phyloP scores from a whole-genome alignment of 208 protist species.

The Leptomonas seymouri region DNA sequence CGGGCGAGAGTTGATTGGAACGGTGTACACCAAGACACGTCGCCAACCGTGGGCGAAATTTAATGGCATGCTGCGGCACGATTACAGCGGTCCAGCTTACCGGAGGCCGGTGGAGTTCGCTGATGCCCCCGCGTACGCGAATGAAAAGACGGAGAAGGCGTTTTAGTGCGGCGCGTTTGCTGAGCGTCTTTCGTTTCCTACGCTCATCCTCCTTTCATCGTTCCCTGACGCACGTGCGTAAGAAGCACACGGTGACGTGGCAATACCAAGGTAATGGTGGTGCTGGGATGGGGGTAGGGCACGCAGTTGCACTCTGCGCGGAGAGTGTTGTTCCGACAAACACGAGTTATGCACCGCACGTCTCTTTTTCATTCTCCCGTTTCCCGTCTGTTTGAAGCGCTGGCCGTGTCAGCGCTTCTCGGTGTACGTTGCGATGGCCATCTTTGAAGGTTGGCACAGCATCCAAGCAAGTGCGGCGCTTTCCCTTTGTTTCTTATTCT shows the following conservation, averaged over 20 bases:
- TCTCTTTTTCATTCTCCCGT: not conserved
- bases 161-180: slow-evolving; percentile 11
- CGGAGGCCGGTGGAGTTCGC: slow-evolving; percentile 49
- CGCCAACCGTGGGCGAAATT: slow-evolving; percentile 87
- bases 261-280: too few relatives aligned
- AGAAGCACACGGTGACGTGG: not conserved
- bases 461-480: not conserved
- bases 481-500: not conserved
- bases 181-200: not conserved
- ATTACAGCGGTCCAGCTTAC: slow-evolving; percentile 72
- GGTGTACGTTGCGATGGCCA: not conserved
- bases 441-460: not conserved
- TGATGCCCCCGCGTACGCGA: slow-evolving; percentile 51
- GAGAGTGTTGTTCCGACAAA: too few relatives aligned
- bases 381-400: not conserved
- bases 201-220: not conserved
- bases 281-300: too few relatives aligned
- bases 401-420: not conserved
- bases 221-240: not conserved
- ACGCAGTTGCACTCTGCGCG: too few relatives aligned
- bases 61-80: slow-evolving; percentile 79
- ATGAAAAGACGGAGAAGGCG: slow-evolving; percentile 13
- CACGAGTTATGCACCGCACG: not conserved
- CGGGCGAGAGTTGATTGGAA: slow-evolving; percentile 75
- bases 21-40: slow-evolving; percentile 73